Evolutionary conservation across 169 alveolate species (phyloP), one percentile per base, ranked within the genome.

Genomic region (Eimeria sp.): DNA sequence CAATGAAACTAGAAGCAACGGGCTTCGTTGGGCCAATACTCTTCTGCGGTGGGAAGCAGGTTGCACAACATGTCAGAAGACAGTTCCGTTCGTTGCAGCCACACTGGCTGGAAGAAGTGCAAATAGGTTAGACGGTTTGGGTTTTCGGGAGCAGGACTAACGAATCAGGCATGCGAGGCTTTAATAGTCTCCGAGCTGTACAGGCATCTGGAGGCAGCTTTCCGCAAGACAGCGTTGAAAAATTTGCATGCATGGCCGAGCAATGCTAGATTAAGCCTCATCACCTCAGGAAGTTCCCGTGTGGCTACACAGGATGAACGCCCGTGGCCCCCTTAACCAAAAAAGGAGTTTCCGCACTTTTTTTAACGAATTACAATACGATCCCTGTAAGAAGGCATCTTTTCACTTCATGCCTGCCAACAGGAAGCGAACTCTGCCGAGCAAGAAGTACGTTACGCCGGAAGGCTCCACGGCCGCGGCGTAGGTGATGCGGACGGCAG

Each of bases 381-480:
- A 16, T 54, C 57, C 0, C 3, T 3, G 16, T 40, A 54, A 11
- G 40, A 30, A 40, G 83, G 51, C 54, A 7, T 40, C 6, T 73
- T n/a, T 40, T 4, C 70, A 49, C 43, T 51, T 47, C 89, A 49
- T 49, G 89, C 89, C 47, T 49, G 70, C 47, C 51, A 80, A 13
- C 47, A 7, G 70, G 70, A 25, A 51, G n/a, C 89, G 67, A 80
- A 80, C 13, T 80, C 89, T 80, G 70, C 49, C 25, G 75, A 83
- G 67, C 51, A 49, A 6, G 76, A 83, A 13, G 51, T 5, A 34
- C 54, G 76, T 30, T 86, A 82, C 25, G 27, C 58, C 65, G 73
- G 30, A 40, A 73, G 83, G 80, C 54, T 82, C 82, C 82, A 87
- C 9, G 40, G 57, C 86, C 95, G 91, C n/a, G 95, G 95, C 40